Evolutionary conservation across 1,139 yeast genomes (phyloP), one percentile per base, ranked within the genome.

Genomic region (Kodamaea arcana): DNA sequence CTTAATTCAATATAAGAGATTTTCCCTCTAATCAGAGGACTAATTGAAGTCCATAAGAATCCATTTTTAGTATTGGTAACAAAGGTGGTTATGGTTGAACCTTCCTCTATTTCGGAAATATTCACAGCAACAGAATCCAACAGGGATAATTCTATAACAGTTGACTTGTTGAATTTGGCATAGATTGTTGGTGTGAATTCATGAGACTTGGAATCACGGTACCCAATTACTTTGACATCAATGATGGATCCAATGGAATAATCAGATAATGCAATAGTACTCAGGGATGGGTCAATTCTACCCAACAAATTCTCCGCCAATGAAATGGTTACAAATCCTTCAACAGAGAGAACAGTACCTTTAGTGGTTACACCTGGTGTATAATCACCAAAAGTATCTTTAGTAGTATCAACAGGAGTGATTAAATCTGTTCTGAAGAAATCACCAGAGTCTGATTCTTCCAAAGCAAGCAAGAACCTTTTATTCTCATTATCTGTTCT

Each of bases 281-380:
- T 67, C 56, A 85, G 84, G 8, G 92, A 75, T 15, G 82, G 70
- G 51, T 86, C 95, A 37, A 90, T 64, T 54, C 94, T 75, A 29
- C 95, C 97, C 50, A 78, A 84, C 43, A 81, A 68, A 51, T 83
- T 82, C 41, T 83, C 94, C 32, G 94, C 90, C 36, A 88, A 65
- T 40, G 74, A 75, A 27, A 90, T 82, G 50, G 82, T 80, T 48
- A 90, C 65, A 59, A 86, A 94, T 9, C 88, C 80, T 51, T 83
- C 84, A 31, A 85, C 72, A 2, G 82, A 67, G 36, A 72, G 77
- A 39, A 90, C 62, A 16, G 59, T 52, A 25, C 83, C 94, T 45
- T 74, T 69, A 13, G 92, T 79, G 18, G 69, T 41, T 28, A 62
- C 70, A 27, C 95, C 95, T 14, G 80, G 72, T 8, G 64, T 56